Base-by-base conservation (phyloP, 73 alveolate genomes). In the Durusdinium trenchii region DNA sequence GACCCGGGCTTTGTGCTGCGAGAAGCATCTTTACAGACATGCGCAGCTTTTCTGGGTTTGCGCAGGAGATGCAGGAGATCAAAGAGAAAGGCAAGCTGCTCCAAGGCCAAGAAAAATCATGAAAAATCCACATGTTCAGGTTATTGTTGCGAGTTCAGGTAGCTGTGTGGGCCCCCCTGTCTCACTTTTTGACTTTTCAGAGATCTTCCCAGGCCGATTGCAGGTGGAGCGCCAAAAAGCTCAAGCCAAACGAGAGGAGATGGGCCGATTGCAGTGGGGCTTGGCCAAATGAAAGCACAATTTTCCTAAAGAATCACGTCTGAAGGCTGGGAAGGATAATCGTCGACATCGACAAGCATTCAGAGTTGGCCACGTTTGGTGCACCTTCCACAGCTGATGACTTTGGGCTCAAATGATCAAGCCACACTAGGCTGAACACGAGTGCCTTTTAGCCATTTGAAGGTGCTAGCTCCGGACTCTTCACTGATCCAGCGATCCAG, bases 151-250 rank as follows among this genome's bases (percentile, higher is more conserved):
- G 20, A 54, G 20, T 54, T 54, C 20, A 9, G 28, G 9, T 9
- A 54, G 28, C 20, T 54, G 64, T 54, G 28, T 54, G 28, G 64
- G 64, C 28, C 20, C 64, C 64, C 64, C 64, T 54, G 64, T 12
- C 20, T 54, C 20, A 9, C 64, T 54, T 20, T 12, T 54, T 9
- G 9, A 9, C 64, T 54, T 20, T 54, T 54, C 9, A 20, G 64
- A 54, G 64, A 54, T 20, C 9, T 54, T 9, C 64, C 9, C 20
- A 89, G 98, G 98, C 76, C 73, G 98, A 3, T 61, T 91, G n/a
- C 90, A 69, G 45, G 98, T 91, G 90, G 98, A 91, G 6, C 98
- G 98, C 18, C 75, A 54, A 0, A 91, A 81, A 60, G 87, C 98
- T 40, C 28, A 45, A n/a, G 98, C 98, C n/a, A 91, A 91, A 89